phyloP scores from a whole-genome alignment of 192 early-diverging fungal species.

The Coemansia sp. region DNA sequence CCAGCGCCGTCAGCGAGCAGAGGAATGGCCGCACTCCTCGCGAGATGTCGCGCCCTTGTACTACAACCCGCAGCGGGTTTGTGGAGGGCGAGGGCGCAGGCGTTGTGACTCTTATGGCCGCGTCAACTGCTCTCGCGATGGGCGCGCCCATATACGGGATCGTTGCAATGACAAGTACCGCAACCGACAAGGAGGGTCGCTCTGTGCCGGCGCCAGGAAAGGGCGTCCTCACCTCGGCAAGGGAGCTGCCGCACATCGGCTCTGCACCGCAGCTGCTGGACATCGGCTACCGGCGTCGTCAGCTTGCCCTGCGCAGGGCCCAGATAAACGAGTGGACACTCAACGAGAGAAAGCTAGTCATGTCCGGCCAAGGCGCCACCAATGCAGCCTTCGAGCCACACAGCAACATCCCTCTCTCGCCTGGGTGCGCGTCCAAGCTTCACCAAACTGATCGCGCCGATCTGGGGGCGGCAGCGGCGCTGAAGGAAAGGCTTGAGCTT shows the following conservation, averaged over 20 bases:
- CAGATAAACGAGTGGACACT: conserved; percentile 19
- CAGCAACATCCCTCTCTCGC: background rate
- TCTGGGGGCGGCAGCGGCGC: background rate
- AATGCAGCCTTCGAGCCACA: background rate
- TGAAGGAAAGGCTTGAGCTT: conserved; percentile 45
- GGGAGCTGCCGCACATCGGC: conserved; percentile 58
- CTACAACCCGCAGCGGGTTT: conserved; percentile 88
- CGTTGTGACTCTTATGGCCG: conserved; percentile 87
- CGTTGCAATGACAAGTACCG: conserved; percentile 83
- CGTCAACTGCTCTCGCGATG: conserved; percentile 82
- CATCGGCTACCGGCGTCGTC: conserved; percentile 83
- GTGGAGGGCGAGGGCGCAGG: conserved; percentile 94
- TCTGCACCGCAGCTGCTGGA: conserved; percentile 66
- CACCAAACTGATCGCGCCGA: background rate
- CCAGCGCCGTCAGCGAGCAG: conserved; percentile 77
- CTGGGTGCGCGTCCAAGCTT: background rate
- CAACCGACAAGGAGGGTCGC: conserved; percentile 94
- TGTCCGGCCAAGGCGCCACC: background rate
- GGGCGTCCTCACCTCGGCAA: conserved; percentile 90
- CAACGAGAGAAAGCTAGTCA: conserved; percentile 5
- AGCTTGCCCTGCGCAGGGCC: conserved; percentile 58
- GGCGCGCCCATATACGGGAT: conserved; percentile 91
- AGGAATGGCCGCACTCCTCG: conserved; percentile 78
- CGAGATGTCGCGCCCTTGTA: conserved; percentile 94
- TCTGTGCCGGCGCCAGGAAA: conserved; percentile 96